phyloP scores from a whole-genome alignment of 345 rosid genomes.

The Rhodamnia argentea region DNA sequence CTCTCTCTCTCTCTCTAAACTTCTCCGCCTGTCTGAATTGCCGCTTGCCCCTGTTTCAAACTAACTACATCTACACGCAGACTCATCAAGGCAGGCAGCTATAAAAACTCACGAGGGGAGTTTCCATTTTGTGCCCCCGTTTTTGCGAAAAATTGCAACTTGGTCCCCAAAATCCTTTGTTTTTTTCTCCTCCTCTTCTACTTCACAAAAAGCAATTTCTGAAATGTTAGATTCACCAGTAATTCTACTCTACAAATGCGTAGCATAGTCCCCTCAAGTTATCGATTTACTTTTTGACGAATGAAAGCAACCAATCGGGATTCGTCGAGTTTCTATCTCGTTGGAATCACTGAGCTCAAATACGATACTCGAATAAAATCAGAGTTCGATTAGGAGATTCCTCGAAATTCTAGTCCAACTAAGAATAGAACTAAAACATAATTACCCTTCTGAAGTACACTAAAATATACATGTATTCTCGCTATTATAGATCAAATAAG shows the following conservation, averaged over 20 bases:
- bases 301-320: neutral
- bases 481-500: neutral
- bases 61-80: neutral
- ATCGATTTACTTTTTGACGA: neutral
- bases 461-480: neutral
- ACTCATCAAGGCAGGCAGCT: neutral
- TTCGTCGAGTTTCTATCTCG: neutral
- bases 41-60: constrained; percentile 29
- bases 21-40: constrained; percentile 10
- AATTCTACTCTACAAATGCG: neutral
- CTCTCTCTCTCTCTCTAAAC: neutral
- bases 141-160: neutral
- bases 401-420: neutral
- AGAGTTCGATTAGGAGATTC: neutral
- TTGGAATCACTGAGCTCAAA: neutral
- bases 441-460: neutral
- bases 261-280: neutral
- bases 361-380: neutral
- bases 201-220: neutral
- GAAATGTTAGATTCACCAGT: neutral
- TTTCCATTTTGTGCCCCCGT: neutral
- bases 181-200: neutral
- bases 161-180: neutral
- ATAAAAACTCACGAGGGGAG: neutral
- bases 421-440: neutral